phyloP scores from a whole-genome alignment of 2,329 filamentous ascomycete genomes.

The Xylariaceae sp. region DNA sequence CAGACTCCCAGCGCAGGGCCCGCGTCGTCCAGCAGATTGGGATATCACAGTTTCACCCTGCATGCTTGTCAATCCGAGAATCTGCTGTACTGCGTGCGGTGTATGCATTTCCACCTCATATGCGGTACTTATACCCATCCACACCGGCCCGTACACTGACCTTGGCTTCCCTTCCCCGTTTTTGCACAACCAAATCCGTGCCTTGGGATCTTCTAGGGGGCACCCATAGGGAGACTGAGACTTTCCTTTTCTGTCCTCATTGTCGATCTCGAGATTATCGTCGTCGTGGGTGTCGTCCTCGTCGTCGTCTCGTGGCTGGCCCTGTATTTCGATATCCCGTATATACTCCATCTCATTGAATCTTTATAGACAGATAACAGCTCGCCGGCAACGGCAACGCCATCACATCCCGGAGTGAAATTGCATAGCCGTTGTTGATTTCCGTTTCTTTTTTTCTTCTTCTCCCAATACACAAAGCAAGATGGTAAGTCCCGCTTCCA shows the following conservation, averaged over 20 bases:
- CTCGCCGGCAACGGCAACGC: constrained; percentile 31
- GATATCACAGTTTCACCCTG: constrained; percentile 29
- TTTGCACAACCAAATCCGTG: constrained; percentile 30
- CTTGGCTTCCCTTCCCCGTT: constrained; percentile 24
- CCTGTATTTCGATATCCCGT: constrained; percentile 23
- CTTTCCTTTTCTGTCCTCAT: constrained; percentile 24
- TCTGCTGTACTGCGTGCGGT: constrained; percentile 22
- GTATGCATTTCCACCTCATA: constrained; percentile 12
- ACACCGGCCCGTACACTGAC: constrained; percentile 24
- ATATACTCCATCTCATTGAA: constrained; percentile 16
- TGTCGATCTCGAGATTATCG: no score
- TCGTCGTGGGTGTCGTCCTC: not conserved
- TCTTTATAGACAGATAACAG: constrained; percentile 24
- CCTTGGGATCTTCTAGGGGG: constrained; percentile 23
- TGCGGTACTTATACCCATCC: constrained; percentile 30
- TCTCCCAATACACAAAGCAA: constrained; percentile 6
- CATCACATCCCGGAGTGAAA: constrained; percentile 22
- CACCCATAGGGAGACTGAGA: constrained; percentile 2
- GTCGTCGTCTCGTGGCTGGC: constrained; percentile 17
- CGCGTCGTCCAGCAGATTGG: constrained; percentile 21
- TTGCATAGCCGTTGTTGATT: constrained; percentile 16
- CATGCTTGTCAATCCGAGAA: constrained; percentile 10
- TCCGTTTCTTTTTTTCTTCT: constrained; percentile 5
- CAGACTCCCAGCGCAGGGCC: not conserved
- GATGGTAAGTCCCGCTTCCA: constrained; percentile 17